Base-by-base conservation (phyloP, 768 basidiomycete genomes). In the Wakefieldia striispora region DNA sequence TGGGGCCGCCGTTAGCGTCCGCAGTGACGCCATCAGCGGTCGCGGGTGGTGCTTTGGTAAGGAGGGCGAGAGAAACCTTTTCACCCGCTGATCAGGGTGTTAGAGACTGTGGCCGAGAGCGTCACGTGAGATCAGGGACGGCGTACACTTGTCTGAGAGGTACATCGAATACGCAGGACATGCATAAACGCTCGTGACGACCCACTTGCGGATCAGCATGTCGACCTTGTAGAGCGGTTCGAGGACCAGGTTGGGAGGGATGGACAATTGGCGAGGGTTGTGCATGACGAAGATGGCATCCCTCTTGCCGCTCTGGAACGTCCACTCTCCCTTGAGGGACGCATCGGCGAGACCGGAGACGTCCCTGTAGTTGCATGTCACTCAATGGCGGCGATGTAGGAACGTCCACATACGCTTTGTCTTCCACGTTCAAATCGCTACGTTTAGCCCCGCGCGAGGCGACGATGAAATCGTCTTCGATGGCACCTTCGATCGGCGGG, bases 131-230 rank as follows among this genome's bases (percentile, higher is more conserved):
- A 4, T 19, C 33, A 43, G 31, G 8, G 2, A 16, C 3, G 19
- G 0, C 50, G 14, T 47, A 68, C 59, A 50, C 39, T 61, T 68
- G 40, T 66, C 56, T 14, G 67, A 68, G 16, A 66, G 54, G 27
- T 66, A 73, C 59, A 70, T 62, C 16, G 60, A 64, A 41, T 62
- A 62, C 1, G 70, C 70, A 11, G 64, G 61, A 31, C 69, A 72
- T 0, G 50, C 45, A 24, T 70, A 46, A n/a, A 62, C 56, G 38
- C 52, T 62, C 2, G 69, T 73, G 36, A 72, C 69, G 38, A 72
- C 56, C 33, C 38, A 54, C 42, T 66, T 72, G 51, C 63, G 47
- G 17, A 59, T 45, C 24, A 72, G 57, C 14, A 52, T 58, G 16
- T 58, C 59, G 10, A 69, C 50, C 8, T 58, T 31, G 47, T 62